phyloP scores from a whole-genome alignment of 1,139 yeast species.

The Yamadazyma dushanensis region DNA sequence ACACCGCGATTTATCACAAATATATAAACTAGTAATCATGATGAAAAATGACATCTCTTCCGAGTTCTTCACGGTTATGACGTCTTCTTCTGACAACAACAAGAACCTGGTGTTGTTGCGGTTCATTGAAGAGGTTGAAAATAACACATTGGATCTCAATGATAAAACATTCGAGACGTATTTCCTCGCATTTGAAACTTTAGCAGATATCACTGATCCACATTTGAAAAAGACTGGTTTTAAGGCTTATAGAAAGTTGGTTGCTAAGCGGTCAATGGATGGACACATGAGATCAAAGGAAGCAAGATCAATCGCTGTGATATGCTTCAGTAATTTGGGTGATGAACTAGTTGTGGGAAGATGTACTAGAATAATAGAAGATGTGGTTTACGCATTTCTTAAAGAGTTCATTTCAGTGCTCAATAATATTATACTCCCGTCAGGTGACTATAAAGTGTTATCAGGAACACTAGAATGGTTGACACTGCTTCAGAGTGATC shows the following conservation, averaged over 20 bases:
- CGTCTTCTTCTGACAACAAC: background rate
- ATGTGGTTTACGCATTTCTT: constrained; percentile 3
- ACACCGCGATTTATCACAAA: constrained; percentile 2
- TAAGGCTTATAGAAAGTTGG: constrained; percentile 5
- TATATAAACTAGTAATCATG: no score
- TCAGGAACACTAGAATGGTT: constrained; percentile 7
- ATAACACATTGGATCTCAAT: background rate
- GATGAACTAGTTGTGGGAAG: constrained; percentile 1
- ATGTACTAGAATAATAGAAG: constrained; percentile 4
- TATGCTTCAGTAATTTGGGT: constrained; percentile 5
- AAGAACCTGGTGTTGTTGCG: background rate
- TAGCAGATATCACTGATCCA: constrained; percentile 3
- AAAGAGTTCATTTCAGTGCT: constrained; percentile 4
- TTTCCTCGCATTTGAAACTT: constrained; percentile 4
- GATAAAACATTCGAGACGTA: constrained; percentile 4
- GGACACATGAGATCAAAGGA: constrained; percentile 4
- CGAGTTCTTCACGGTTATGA: constrained; percentile 6
- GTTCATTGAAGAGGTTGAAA: constrained; percentile 2
- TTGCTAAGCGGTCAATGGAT: constrained; percentile 4
- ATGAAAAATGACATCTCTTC: constrained; percentile 1
- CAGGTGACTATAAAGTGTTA: constrained; percentile 4
- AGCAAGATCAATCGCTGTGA: constrained; percentile 3
- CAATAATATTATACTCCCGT: constrained; percentile 6
- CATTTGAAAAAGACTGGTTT: constrained; percentile 1
- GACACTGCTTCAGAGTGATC: constrained; percentile 3